Conservation (phyloP, 257 asterid species). For the Linderniella brevidens region DNA sequence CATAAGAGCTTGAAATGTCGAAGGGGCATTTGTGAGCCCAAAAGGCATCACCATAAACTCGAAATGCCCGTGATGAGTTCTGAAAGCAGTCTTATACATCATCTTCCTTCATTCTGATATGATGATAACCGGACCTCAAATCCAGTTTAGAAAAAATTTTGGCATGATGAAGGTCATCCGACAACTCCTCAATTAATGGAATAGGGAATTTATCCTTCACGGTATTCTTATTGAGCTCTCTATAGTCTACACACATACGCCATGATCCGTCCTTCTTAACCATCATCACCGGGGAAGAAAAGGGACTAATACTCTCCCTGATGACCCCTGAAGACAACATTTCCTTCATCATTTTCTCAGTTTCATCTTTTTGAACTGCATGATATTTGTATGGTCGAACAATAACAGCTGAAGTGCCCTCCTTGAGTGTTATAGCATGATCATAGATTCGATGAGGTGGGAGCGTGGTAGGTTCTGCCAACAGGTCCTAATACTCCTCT, state of each 20-base stretch:
- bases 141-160: not conserved
- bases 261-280: not conserved
- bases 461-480: not conserved
- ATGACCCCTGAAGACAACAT: not conserved
- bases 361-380: not conserved
- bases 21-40: not conserved
- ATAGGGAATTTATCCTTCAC: not conserved
- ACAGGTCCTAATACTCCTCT: not conserved
- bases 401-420: not conserved
- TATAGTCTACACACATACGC: not conserved
- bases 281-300: not conserved
- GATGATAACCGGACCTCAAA: not conserved
- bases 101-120: not conserved
- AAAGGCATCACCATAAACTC: not conserved
- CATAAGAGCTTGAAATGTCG: not conserved
- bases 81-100: not conserved
- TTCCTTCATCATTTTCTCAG: not conserved
- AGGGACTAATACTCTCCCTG: not conserved
- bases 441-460: not conserved
- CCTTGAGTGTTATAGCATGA: not conserved
- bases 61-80: not conserved
- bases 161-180: not conserved
- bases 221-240: not conserved
- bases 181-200: not conserved
- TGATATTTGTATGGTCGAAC: not conserved